phyloP scores from a whole-genome alignment of 495 filamentous ascomycete species.

The Xanthoparmelia taractica region DNA sequence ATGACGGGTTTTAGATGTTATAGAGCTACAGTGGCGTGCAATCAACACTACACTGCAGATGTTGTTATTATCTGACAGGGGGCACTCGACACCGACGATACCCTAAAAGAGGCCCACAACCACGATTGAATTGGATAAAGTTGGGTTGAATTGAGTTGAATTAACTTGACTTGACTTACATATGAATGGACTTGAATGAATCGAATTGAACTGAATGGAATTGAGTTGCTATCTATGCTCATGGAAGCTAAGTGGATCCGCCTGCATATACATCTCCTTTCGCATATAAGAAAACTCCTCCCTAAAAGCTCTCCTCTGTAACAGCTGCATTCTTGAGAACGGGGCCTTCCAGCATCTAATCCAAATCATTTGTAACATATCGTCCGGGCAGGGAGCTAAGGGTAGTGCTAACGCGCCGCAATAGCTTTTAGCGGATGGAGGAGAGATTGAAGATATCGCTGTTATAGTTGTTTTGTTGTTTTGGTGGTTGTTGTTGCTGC shows the following conservation, averaged over 20 bases:
- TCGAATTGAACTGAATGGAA: constrained; percentile 5
- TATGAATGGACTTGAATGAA: too few relatives aligned
- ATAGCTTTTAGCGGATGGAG: not conserved
- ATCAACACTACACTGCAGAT: too few relatives aligned
- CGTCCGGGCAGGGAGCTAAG: not conserved
- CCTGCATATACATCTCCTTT: constrained; percentile 1
- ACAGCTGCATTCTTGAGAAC: not conserved
- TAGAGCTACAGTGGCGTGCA: not conserved
- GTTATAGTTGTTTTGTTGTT: too few relatives aligned
- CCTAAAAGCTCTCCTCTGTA: not conserved
- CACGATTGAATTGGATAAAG: too few relatives aligned
- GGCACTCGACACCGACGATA: too few relatives aligned
- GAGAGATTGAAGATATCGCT: not conserved
- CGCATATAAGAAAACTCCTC: not conserved
- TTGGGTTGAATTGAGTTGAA: constrained; percentile 12
- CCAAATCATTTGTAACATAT: not conserved
- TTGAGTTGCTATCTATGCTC: constrained; percentile 17
- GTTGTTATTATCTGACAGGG: too few relatives aligned
- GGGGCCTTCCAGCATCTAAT: not conserved
- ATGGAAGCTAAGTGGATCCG: constrained; percentile 7
- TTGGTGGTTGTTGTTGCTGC: not conserved
- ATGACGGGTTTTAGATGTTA: not conserved
- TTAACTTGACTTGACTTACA: too few relatives aligned
- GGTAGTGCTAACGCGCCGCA: not conserved
- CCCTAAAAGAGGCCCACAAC: too few relatives aligned